phyloP scores from a whole-genome alignment of 768 basidiomycete species.

The Crepidotus variabilis region DNA sequence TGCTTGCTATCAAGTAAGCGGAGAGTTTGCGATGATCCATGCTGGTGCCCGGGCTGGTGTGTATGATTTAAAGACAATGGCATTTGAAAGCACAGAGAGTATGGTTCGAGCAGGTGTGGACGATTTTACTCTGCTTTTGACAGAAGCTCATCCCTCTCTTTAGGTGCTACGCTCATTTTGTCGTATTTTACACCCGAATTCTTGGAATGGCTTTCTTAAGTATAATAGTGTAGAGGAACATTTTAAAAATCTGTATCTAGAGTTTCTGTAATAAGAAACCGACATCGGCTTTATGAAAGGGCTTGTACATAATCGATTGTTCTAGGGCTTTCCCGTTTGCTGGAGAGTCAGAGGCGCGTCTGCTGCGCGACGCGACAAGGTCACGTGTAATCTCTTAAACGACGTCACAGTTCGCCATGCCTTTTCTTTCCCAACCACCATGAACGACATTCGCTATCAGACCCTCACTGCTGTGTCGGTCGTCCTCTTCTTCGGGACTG shows the following conservation, averaged over 20 bases:
- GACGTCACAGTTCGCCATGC: background rate
- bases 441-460: slow-evolving; percentile 16
- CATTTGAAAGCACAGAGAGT: slow-evolving; percentile 87
- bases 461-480: slow-evolving; percentile 28
- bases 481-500: slow-evolving; percentile 56
- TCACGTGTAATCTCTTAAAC: no score
- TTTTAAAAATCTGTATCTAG: background rate
- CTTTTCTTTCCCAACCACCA: slow-evolving; percentile 1
- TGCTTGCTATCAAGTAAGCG: slow-evolving; percentile 97
- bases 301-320: no score
- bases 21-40: slow-evolving; percentile 96
- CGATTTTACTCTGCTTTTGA: no score
- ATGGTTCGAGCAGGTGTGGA: slow-evolving; percentile 82
- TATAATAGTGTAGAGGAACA: background rate
- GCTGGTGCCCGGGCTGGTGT: slow-evolving; percentile 92
- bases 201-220: slow-evolving; percentile 63
- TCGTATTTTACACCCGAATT: slow-evolving; percentile 98
- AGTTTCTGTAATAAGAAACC: slow-evolving; percentile 31
- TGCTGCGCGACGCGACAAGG: no score
- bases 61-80: slow-evolving; percentile 90
- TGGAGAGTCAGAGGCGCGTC: no score
- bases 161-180: slow-evolving; percentile 72
- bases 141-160: no score
- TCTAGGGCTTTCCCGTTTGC: no score
- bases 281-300: no score